A percentile compares a stretch with the other conserved stretches of the same genome.
phyloP scores from a whole-genome alignment of 768 basidiomycete genomes.

The Kwoniella pini region DNA sequence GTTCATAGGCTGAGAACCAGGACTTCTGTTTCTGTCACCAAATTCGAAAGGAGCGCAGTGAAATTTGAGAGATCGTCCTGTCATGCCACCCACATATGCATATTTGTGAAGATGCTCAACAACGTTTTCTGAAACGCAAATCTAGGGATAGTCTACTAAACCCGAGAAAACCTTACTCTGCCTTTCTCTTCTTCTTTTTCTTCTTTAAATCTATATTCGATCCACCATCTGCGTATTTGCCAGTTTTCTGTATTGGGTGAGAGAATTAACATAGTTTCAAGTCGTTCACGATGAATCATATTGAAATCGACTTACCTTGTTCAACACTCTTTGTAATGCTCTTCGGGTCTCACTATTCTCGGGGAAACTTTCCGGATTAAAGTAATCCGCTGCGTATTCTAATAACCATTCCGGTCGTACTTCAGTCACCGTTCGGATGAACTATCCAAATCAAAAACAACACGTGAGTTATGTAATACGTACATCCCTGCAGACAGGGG shows the following conservation, averaged over 20 bases:
- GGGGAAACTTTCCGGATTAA: constrained; percentile 66
- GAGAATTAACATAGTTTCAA: not conserved
- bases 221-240: constrained; percentile 23
- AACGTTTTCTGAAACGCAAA: not conserved
- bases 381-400: constrained; percentile 68
- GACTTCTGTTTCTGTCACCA: too few relatives aligned
- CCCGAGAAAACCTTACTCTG: constrained; percentile 19
- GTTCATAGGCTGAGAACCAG: too few relatives aligned
- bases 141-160: not conserved
- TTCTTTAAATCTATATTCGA: constrained; percentile 33
- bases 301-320: constrained; percentile 57
- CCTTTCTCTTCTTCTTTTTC: constrained; percentile 52
- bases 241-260: too few relatives aligned
- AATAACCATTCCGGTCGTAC: constrained; percentile 80
- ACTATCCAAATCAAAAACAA: constrained; percentile 52
- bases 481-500: too few relatives aligned
- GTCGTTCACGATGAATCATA: not conserved
- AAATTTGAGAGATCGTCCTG: too few relatives aligned
- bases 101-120: too few relatives aligned
- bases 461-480: too few relatives aligned
- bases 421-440: constrained; percentile 88
- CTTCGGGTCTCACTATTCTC: constrained; percentile 57
- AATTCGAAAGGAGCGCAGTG: too few relatives aligned
- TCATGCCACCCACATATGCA: too few relatives aligned
- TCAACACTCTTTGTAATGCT: constrained; percentile 61